Base-by-base conservation (phyloP, 2,329 filamentous ascomycete species). In the Colletotrichum falcatum region DNA sequence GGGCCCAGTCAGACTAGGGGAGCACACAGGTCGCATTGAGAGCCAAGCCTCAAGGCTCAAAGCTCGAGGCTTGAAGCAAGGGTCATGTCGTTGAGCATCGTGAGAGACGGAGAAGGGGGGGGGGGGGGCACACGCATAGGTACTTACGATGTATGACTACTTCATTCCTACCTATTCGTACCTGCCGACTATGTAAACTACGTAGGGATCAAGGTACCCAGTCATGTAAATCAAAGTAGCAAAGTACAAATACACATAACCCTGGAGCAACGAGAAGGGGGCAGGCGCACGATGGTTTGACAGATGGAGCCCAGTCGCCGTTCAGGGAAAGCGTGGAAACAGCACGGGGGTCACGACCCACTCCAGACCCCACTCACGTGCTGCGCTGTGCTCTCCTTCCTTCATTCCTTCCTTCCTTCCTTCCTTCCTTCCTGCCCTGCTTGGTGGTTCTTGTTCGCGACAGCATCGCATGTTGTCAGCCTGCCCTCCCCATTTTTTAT, bases 21-120 rank as follows among this genome's bases (percentile, higher is more conserved):
- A 44, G 37, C 39, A 64, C 60, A 64, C 60, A 59, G 55, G 49
- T 23, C 62, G 62, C 62, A 69, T 69, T 69, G 66, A 55, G 55
- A 23, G 62, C 62, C 46, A 61, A 69, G 66, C 54, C 66, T 54
- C 46, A 8, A 59, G 9, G 55, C 26, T 49, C 42, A 12, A 35
- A 33, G n/a, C 14, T 18, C 8, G 58, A 46, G 26, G 39, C 35
- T 28, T n/a, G 23, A 46, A 48, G 39, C 18, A 37, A 63, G 48
- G 58, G 48, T 8, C 23, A n/a, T n/a, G n/a, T n/a, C n/a, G 14
- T 26, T 12, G 12, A 42, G 3, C 8, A 42, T 42, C 39, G 8
- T 20, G 39, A 3, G 6, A 49, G 23, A 7, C n/a, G 14, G 46
- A 33, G 28, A 42, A 6, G 39, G 16, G 16, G 39, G 11, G 16